Evolutionary conservation across 768 basidiomycete species (phyloP), one percentile per base, ranked within the genome.

Genomic region (Cystofilobasidium macerans): DNA sequence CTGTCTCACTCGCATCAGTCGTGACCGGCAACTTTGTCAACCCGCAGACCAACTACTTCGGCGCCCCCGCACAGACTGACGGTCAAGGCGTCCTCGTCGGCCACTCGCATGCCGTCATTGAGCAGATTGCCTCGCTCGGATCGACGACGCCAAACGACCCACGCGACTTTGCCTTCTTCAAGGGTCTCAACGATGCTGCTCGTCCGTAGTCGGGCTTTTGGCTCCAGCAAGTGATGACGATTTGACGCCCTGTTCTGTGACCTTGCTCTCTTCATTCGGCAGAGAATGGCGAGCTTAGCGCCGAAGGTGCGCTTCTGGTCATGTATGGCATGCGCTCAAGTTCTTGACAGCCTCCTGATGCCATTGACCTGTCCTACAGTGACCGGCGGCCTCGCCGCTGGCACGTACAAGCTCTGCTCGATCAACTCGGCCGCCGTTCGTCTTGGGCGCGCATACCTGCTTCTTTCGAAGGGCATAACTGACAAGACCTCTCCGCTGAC

Each of bases 101-200:
- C 32, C 56, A 64, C 63, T 24, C 22, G 4, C 63, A 64, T n/a
- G 63, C 54, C 47, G 63, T 64, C 32, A 64, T 64, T 43, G 56
- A 64, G 32, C 20, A 12, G 0, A 57, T 64, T 20, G 24, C 30
- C 16, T 20, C 36, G 9, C 56, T 59, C 57, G 56, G 36, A 30
- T 51, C 42, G 32, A 45, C 40, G 16, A 64, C 63, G 11, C 63
- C 63, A 11, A 33, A n/a, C 28, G 63, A 64, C 45, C 54, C 63
- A 22, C 53, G 51, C 33, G 40, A 57, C 40, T 64, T 64, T 30
- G 63, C 63, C 22, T 64, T 64, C 56, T 64, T 64, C 56, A 64
- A 64, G 47, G 63, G 63, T 2, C 30, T 64, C 12, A 64, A 64
- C 56, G 63, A 58, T 12, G 28, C 54, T 30, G 63, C 54, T 0